A percentile compares a stretch with the other conserved stretches of the same genome.
These are phyloP conservation scores for Bidens hawaiensis DNA, from an alignment of 140 eudicot genomes.

Conservation along the genomic window DNA sequence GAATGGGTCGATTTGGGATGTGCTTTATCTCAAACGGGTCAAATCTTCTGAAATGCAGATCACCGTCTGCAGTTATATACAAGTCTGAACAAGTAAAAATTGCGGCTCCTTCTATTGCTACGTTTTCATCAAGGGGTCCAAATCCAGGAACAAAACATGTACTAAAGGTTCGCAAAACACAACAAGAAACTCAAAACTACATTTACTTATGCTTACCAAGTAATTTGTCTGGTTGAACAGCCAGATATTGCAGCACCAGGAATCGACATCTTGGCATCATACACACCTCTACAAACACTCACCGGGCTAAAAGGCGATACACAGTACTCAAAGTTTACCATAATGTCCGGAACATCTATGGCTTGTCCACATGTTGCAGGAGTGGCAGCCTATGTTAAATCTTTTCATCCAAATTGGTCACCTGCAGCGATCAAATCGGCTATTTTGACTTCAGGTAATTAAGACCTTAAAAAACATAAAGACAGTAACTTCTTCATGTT, in stretches of 20 bases:
- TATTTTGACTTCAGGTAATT: constrained; percentile 79
- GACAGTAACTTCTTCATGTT: background rate
- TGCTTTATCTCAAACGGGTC: constrained; percentile 1
- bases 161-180: constrained; percentile 54
- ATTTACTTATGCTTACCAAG: background rate
- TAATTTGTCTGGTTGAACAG: constrained; percentile 29
- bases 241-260: constrained; percentile 98
- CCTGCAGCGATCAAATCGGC: constrained; percentile 93
- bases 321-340: constrained; percentile 60
- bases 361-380: constrained; percentile 95
- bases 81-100: constrained; percentile 60
- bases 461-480: too few relatives aligned
- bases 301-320: constrained; percentile 83
- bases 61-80: constrained; percentile 70
- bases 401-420: constrained; percentile 90
- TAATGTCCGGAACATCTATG: constrained; percentile 99
- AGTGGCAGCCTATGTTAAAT: constrained; percentile 82
- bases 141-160: constrained; percentile 65
- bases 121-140: constrained; percentile 97
- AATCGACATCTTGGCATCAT: constrained; percentile 83
- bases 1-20: background rate
- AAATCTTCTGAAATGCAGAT: constrained; percentile 33
- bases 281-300: constrained; percentile 71
- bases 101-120: constrained; percentile 69
- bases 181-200: background rate